Evolutionary conservation across 331 rosid species (phyloP), one percentile per base, ranked within the genome.

Genomic region (Telfairia occidentalis): DNA sequence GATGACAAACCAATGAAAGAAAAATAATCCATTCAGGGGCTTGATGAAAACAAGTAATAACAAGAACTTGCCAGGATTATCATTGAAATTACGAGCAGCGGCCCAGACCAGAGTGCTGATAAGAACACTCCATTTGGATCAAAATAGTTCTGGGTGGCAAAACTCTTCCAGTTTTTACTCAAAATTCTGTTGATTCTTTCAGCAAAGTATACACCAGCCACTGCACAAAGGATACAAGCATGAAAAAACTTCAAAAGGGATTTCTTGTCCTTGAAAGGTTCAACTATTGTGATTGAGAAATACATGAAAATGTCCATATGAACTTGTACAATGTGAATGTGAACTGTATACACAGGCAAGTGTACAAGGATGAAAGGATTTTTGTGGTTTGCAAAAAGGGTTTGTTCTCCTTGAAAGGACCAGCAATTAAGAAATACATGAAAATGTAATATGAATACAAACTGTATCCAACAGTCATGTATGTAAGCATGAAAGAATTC

Each of bases 31-130:
- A 50, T 65, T 54, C 30, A 55, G 61, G 43, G 43, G 9, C 8
- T 38, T 38, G 43, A 38, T 3, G 8, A 46, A 46, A 16, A 35
- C 60, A 23, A 37, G 55, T 37, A 34, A 18, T 18, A 67, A 40
- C 63, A 53, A 46, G 65, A 37, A 87, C 98, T 83, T 64, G 89
- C 98, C 97, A 95, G 82, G 76, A 95, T 91, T 84, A 95, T 83
- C 81, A 95, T 86, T 52, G 98, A 88, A 74, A 86, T 83, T 72
- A 83, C 80, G 21, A 95, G 97, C 74, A 95, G 96, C 60, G 98
- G 98, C 49, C 98, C 98, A 32, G 93, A 95, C 98, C 98, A 91
- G 50, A 95, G 82, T 32, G 81, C 80, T 10, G 98, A 91, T 58
- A 91, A 78, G 78, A 94, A 94, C 79, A 91, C 64, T 79, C 98